These are phyloP conservation scores for Epichloe bromicola DNA, from an alignment of 2,329 filamentous ascomycete genomes.

Conservation along the genomic window DNA sequence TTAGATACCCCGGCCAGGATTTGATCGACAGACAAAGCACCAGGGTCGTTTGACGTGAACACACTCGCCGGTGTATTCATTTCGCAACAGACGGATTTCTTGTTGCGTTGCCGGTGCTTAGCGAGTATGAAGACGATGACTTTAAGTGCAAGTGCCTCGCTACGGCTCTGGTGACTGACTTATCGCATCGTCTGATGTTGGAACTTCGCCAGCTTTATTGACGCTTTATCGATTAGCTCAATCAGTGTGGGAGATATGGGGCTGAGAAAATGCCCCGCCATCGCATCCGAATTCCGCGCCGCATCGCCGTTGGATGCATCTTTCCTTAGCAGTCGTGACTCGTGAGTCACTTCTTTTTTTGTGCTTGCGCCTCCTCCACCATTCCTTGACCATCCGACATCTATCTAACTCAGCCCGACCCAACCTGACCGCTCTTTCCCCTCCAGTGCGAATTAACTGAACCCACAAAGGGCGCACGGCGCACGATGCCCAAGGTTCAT, in stretches of 20 bases:
- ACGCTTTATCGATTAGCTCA: too few species aligned
- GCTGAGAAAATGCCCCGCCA: constrained; percentile 12
- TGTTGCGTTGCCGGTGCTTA: not conserved
- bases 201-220: too few species aligned
- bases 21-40: constrained; percentile 17
- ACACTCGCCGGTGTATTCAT: constrained; percentile 2
- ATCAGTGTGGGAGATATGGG: too few species aligned
- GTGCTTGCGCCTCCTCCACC: not conserved
- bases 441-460: too few species aligned
- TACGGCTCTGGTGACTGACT: too few species aligned
- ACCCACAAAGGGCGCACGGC: constrained; percentile 14
- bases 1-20: constrained; percentile 13
- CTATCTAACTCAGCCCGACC: not conserved
- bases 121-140: not conserved
- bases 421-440: too few species aligned
- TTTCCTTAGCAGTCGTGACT: not conserved
- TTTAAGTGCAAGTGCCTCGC: not conserved
- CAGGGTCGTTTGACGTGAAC: constrained; percentile 11
- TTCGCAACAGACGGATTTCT: not conserved
- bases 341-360: not conserved
- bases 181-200: not conserved
- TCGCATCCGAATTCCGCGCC: constrained; percentile 9
- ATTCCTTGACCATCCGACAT: not conserved
- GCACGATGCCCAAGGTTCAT: constrained; percentile 62
- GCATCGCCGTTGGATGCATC: not conserved